phyloP scores from a whole-genome alignment of 108 stramenopile genomes.

The Licmophora abbreviata region DNA sequence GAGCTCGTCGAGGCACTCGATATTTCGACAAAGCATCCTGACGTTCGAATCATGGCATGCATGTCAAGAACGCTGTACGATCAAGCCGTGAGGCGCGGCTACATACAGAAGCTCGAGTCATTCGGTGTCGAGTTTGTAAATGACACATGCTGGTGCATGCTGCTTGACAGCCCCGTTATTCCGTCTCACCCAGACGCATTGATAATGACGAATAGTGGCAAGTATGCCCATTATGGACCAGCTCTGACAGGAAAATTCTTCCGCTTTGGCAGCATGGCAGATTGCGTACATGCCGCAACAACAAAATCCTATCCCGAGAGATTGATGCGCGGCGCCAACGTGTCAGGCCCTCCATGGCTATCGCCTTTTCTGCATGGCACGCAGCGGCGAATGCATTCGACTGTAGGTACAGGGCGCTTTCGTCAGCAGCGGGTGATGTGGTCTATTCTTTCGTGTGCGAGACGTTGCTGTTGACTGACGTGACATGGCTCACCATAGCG shows the following conservation, averaged over 20 bases:
- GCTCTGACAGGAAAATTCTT: slow-evolving; percentile 50
- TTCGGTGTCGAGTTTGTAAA: slow-evolving; percentile 68
- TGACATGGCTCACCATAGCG: too few species aligned
- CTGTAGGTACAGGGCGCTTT: too few species aligned
- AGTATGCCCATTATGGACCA: slow-evolving; percentile 78
- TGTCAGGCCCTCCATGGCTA: too few species aligned
- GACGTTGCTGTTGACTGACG: too few species aligned
- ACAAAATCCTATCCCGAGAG: slow-evolving; percentile 32
- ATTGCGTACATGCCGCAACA: slow-evolving; percentile 65
- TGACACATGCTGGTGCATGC: slow-evolving; percentile 91
- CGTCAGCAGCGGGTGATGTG: too few species aligned
- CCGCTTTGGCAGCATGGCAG: slow-evolving; percentile 47
- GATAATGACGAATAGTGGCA: slow-evolving; percentile 77
- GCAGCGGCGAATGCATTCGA: too few species aligned
- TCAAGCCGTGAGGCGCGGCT: slow-evolving; percentile 18
- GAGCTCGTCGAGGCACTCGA: slow-evolving; percentile 24
- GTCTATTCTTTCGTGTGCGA: too few species aligned
- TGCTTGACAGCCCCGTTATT: slow-evolving; percentile 72
- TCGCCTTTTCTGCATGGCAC: too few species aligned
- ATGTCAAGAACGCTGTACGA: slow-evolving; percentile 36
- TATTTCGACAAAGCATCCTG: slow-evolving; percentile 27
- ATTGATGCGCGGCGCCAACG: too few species aligned
- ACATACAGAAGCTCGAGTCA: slow-evolving; percentile 28
- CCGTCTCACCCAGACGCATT: slow-evolving; percentile 34
- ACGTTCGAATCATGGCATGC: slow-evolving; percentile 52